These are phyloP conservation scores for Penstemon newberryi DNA, from an alignment of 257 asterid species.

Conservation along the genomic window DNA sequence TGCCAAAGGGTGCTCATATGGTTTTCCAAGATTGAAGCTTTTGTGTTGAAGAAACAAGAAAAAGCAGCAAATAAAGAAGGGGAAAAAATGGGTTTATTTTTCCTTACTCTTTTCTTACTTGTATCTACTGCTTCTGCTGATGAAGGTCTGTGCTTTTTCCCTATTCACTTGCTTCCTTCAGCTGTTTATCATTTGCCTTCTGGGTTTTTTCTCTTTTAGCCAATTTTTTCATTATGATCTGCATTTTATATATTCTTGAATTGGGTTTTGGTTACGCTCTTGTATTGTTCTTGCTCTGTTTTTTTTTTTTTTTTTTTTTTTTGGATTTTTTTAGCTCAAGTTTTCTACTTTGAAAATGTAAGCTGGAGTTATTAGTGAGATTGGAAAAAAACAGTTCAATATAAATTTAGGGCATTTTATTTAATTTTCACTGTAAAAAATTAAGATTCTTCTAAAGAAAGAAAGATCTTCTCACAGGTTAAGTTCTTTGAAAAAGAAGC, in stretches of 20 bases:
- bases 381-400: too few relatives aligned
- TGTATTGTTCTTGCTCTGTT: not conserved
- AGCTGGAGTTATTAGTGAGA: too few relatives aligned
- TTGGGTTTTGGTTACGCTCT: not conserved
- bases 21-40: slow-evolving; percentile 38
- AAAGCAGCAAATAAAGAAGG: not conserved
- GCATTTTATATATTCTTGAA: too few relatives aligned
- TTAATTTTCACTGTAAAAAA: too few relatives aligned
- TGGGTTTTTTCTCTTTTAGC: not conserved
- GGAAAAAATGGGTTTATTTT: slow-evolving; percentile 36
- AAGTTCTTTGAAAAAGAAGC: slow-evolving; percentile 28
- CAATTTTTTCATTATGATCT: too few relatives aligned
- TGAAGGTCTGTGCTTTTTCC: slow-evolving; percentile 50
- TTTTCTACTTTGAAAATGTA: not conserved
- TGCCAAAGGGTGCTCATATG: too few relatives aligned
- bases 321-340: not conserved
- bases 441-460: slow-evolving; percentile 21
- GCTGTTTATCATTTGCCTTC: slow-evolving; percentile 4
- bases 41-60: slow-evolving; percentile 30
- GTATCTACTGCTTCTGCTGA: slow-evolving; percentile 53
- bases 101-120: slow-evolving; percentile 39
- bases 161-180: slow-evolving; percentile 14
- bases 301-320: not conserved
- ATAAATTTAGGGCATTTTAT: too few relatives aligned
- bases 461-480: slow-evolving; percentile 2